Base-by-base conservation (phyloP, 2,329 filamentous ascomycete species). In the Penicillium sp. region DNA sequence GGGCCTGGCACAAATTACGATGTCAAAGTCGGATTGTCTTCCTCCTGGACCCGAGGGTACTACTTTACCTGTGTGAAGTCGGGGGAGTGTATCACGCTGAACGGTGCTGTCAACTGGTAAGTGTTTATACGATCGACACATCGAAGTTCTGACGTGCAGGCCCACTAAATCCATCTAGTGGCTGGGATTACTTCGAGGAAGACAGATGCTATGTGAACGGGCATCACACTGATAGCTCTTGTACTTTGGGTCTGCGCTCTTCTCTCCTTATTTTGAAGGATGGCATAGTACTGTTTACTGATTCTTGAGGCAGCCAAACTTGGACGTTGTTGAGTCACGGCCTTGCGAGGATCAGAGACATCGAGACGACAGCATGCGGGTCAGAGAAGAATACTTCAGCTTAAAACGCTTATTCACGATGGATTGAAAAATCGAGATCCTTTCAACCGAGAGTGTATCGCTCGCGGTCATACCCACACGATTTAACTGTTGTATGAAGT, bases 151-250 rank as follows among this genome's bases (percentile, higher is more conserved):
- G 25, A 6, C 10, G 1, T 34, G 45, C 15, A 11, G 43, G 22
- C 43, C 31, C 15, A 47, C 7, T 25, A 10, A 42, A 43, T n/a
- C 4, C 22, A 7, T 45, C 7, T 10, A 49, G 45, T 35, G 45
- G 45, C 31, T 49, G 31, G 45, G 45, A 49, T 35, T 49, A 49
- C n/a, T 49, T 49, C 22, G 45, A 49, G 14, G 45, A 49, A 28
- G 45, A 49, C 34, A 49, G n/a, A 8, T 49, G 45, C 45, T 35
- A 49, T 7, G 28, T 49, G 2, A 49, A 14, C 22, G 45, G 45
- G 8, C 45, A 49, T n/a, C 35, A 35, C 11, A 49, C 28, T 49
- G 45, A 49, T 11, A 35, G 45, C n/a, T 49, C 45, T n/a, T 49
- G 45, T 8, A 49, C 28, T 20, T 14, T 49, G 31, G 45, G 45